Base-by-base conservation (phyloP, 1,284 basidiomycete species). In the Phenoliferia sp. region DNA sequence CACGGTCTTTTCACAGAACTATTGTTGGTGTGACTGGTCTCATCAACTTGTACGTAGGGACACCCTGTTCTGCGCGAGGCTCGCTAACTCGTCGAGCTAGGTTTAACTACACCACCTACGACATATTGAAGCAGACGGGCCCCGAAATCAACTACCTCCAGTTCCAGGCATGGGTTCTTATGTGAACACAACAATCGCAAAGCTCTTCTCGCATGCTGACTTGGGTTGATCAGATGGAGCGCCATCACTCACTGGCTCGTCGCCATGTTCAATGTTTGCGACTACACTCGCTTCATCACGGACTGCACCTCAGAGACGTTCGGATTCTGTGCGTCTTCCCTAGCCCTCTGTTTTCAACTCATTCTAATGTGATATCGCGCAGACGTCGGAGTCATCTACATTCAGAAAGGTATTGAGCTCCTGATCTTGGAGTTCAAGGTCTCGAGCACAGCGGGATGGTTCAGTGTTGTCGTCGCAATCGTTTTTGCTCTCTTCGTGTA, bases 1-100 rank as follows among this genome's bases (percentile, higher is more conserved):
- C 19, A 7, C 28, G 7, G 22, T 52, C 48, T 52, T 7, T 52
- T 19, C 48, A 7, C 5, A 52, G 48, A 2, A 90, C 91, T 60
- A 94, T 97, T 67, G 92, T 92, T 3, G 94, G 94, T 15, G 92
- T 98, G 2, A 97, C 94, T 26, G 92, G 90, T 87, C 73, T 81
- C 48, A 80, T 79, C 62, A 57, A 39, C 35, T 7, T 63, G 26
- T 7, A 7, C 31, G 1, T 4, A 17, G 1, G 16, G 19, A 15
- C 6, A 26, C 29, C 36, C 26, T n/a, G 16, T 48, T 26, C 36
- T 33, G 28, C 17, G 34, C 62, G 26, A 17, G 36, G 19, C 58
- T 52, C 48, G 31, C 34, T 61, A 59, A 57, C 55, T 57, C 31
- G 16, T 28, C 22, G 9, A 29, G 2, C 29, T 28, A 52, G 48